phyloP scores from a whole-genome alignment of 768 basidiomycete species.

The Hericium erinaceus region DNA sequence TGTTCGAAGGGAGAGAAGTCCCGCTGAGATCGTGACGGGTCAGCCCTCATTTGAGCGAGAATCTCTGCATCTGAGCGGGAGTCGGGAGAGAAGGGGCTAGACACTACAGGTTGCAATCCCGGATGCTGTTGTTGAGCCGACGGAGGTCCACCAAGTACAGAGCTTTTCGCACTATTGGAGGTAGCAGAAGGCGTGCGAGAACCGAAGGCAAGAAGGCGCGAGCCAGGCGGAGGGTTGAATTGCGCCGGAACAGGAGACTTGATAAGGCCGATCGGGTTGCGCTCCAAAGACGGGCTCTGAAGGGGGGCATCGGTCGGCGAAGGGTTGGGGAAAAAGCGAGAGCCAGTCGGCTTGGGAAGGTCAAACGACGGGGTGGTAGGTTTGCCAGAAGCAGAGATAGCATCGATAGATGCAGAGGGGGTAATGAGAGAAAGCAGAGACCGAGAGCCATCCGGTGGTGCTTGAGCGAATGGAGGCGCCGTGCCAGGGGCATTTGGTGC shows the following conservation, averaged over 20 bases:
- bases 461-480: not conserved
- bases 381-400: constrained; percentile 5
- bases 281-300: constrained; percentile 3
- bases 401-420: constrained; percentile 2
- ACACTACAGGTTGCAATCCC: not conserved
- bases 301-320: constrained; percentile 5
- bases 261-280: constrained; percentile 5
- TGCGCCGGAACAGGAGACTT: constrained; percentile 22
- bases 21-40: constrained; percentile 1
- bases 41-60: not conserved
- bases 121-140: not conserved
- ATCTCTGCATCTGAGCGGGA: not conserved
- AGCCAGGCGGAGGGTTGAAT: constrained; percentile 31
- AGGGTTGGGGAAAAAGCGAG: constrained; percentile 29
- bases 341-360: constrained; percentile 15
- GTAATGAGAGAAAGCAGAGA: not conserved
- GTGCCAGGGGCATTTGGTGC: too few relatives aligned
- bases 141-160: constrained; percentile 8
- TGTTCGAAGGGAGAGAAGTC: constrained; percentile 21
- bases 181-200: constrained; percentile 19
- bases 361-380: constrained; percentile 10
- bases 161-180: constrained; percentile 1
- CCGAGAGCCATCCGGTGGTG: not conserved
- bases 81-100: not conserved
- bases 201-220: constrained; percentile 34